These are phyloP conservation scores for Aspergillus glaucus DNA, from an alignment of 2,329 filamentous ascomycete species.

Conservation along the genomic window DNA sequence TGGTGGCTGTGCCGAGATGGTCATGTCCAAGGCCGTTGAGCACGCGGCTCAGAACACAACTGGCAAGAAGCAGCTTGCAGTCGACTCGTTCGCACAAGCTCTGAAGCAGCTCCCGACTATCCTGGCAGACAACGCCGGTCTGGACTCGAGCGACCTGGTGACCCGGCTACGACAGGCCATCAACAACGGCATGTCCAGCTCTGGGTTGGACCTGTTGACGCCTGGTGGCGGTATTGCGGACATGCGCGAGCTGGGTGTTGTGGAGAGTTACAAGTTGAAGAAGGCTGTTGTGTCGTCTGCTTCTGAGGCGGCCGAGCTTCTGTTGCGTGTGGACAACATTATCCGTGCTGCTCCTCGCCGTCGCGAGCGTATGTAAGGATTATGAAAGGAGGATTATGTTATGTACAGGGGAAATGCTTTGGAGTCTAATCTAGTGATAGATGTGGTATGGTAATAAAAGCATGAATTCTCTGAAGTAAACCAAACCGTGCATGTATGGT, in stretches of 20 bases:
- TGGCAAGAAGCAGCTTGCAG: conserved; percentile 93
- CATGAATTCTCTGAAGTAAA: no score
- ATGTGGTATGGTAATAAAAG: no score
- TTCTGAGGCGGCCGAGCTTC: conserved; percentile 90
- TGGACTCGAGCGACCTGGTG: conserved; percentile 91
- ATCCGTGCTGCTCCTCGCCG: conserved; percentile 85
- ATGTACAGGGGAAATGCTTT: not conserved
- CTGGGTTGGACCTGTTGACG: conserved; percentile 79
- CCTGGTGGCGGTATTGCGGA: conserved; percentile 90
- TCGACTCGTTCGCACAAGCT: conserved; percentile 81
- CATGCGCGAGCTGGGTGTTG: conserved; percentile 90
- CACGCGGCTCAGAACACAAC: conserved; percentile 87
- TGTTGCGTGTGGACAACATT: conserved; percentile 95
- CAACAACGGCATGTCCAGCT: conserved; percentile 88
- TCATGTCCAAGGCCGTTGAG: conserved; percentile 98
- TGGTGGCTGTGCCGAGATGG: conserved; percentile 95
- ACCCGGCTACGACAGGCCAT: conserved; percentile 86
- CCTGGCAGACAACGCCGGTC: conserved; percentile 91
- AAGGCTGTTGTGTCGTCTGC: conserved; percentile 94
- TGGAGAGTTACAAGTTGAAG: conserved; percentile 99
- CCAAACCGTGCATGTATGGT: no score
- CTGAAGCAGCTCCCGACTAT: conserved; percentile 93
- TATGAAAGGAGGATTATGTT: not conserved
- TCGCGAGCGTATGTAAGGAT: conserved; percentile 63
- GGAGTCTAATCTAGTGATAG: no score